A percentile compares a stretch with the other conserved stretches of the same genome.
Evolutionary conservation across 345 rosid genomes (phyloP).

Genomic region (Nasturtium officinale): DNA sequence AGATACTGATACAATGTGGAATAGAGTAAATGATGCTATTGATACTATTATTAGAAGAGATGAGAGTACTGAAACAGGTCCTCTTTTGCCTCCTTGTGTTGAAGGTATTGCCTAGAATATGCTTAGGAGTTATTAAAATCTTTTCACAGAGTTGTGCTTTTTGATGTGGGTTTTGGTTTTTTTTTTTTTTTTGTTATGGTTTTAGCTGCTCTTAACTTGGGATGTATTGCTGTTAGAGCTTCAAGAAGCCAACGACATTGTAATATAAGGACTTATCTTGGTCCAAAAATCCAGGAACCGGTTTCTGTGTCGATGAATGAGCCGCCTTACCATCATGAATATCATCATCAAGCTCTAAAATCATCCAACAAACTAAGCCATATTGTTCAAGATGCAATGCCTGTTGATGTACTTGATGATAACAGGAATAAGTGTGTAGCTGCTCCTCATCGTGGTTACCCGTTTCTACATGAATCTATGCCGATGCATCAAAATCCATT

Average conservation of each 20-base stretch:
- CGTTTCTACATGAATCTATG: conserved; percentile 48
- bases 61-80: conserved; percentile 76
- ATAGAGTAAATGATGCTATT: conserved; percentile 87
- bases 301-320: conserved; percentile 47
- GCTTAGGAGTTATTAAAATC: neutral
- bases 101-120: conserved; percentile 60
- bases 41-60: conserved; percentile 91
- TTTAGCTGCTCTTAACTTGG: conserved; percentile 90
- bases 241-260: conserved; percentile 95
- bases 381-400: conserved; percentile 10
- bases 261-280: conserved; percentile 79
- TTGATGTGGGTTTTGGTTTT: neutral
- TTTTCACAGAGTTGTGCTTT: neutral
- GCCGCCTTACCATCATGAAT: conserved; percentile 40
- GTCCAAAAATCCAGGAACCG: conserved; percentile 65
- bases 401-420: conserved; percentile 36
- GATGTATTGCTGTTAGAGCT: conserved; percentile 90
- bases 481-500: conserved; percentile 40
- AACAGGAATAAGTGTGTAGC: conserved; percentile 31
- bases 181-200: neutral
- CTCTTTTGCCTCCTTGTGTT: conserved; percentile 94
- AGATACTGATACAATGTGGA: conserved; percentile 79
- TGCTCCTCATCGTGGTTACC: conserved; percentile 48
- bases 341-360: conserved; percentile 38
- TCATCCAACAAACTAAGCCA: conserved; percentile 24